Base-by-base conservation (phyloP, 2,329 filamentous ascomycete species). In the Talaromyces sp. region DNA sequence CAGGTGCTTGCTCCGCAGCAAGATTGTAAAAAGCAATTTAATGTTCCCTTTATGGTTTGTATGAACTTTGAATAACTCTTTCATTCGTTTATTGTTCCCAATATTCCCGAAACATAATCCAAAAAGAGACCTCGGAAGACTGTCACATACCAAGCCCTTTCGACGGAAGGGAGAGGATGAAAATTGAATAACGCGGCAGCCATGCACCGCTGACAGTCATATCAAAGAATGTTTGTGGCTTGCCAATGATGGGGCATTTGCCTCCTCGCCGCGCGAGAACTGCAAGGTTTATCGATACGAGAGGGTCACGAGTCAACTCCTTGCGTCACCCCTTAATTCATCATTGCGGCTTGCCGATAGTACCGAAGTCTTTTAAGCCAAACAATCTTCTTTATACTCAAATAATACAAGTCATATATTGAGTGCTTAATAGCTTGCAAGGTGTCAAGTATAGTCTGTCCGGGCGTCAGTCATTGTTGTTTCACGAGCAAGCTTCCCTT, bases 171-270 rank as follows among this genome's bases (percentile, higher is more conserved):
- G 48, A 52, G 24, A 2, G 24, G 19, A n/a, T 52, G 24, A 29
- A 51, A 52, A 27, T 29, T 29, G 26, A 52, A 29, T 31, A 14
- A 52, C 21, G 48, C 48, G 11, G 29, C 24, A 12, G 17, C 21
- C 27, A 29, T 29, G 48, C 48, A 29, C 11, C n/a, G 14, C 26
- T 52, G 17, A 52, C 17, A 52, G 17, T 21, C 48, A 52, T 9
- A 17, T 5, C 11, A 3, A 52, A 29, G 48, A 52, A 52, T 52
- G 48, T 52, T 52, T 52, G 6, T 52, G 59, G 43, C 60, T 62
- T 60, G 60, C 52, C 62, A 10, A 65, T 69, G 57, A 60, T 64
- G 43, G 54, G 29, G 11, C 17, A 27, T 52, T 46, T 19, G 21
- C 48, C 48, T 52, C 48, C 48, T 52, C 48, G 11, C 48, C 27